Evolutionary conservation across 805 yeast genomes (phyloP).

Genomic region (Saccharomycopsis sp.): DNA sequence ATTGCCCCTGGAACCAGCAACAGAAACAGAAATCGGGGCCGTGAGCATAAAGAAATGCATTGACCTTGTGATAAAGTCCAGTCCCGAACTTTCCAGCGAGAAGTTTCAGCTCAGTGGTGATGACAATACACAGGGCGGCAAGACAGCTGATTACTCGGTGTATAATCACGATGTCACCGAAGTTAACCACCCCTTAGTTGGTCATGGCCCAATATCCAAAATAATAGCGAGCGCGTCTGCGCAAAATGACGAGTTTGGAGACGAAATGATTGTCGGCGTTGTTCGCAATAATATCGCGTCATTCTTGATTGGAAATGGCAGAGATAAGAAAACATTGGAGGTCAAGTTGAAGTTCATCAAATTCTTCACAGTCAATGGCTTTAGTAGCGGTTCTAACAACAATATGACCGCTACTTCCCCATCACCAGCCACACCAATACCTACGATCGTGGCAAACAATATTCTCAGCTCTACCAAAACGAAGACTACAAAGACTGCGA

Average conservation of each 20-base stretch:
- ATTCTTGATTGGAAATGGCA: neutral
- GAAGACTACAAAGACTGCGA: neutral
- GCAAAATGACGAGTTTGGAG: neutral
- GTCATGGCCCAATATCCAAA: constrained; percentile 12
- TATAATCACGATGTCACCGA: constrained; percentile 17
- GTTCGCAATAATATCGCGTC: constrained; percentile 1
- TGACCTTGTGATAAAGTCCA: constrained; percentile 6
- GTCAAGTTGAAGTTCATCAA: constrained; percentile 14
- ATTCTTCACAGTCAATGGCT: neutral
- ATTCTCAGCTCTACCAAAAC: neutral
- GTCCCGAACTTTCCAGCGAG: constrained; percentile 15
- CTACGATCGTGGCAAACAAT: neutral
- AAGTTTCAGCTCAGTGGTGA: neutral
- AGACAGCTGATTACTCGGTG: constrained; percentile 17
- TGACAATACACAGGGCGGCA: neutral
- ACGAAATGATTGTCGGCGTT: neutral
- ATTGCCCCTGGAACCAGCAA: neutral
- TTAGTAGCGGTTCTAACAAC: neutral
- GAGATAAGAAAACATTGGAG: constrained; percentile 5
- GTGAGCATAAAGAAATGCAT: constrained; percentile 15
- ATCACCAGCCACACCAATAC: constrained; percentile 1
- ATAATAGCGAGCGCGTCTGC: neutral
- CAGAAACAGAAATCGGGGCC: constrained; percentile 3
- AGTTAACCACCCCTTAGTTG: constrained; percentile 13
- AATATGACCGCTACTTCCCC: neutral